Conservation (phyloP, 306 rosid genomes). For the Cicer chorassanicum region DNA sequence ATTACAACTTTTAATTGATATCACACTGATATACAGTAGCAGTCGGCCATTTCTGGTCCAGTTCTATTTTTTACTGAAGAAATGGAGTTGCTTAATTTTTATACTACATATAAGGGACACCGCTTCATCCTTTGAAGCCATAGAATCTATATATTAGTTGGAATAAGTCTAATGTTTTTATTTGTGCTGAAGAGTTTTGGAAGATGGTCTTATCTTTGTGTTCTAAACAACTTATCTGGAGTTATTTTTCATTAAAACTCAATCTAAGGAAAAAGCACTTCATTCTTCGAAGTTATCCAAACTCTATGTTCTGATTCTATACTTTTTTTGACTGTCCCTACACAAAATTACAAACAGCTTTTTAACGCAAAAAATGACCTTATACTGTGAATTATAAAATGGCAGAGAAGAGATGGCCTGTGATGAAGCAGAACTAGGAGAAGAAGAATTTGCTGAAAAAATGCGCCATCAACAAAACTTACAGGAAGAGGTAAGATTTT, state of each 20-base stretch:
- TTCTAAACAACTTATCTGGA: conserved; percentile 9
- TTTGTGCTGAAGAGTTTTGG: not conserved
- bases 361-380: conserved; percentile 23
- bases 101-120: too few species aligned
- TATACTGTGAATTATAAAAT: conserved; percentile 34
- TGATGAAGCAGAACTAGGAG: conserved; percentile 88
- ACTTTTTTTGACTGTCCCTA: not conserved
- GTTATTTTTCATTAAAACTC: not conserved
- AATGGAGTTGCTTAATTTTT: too few species aligned
- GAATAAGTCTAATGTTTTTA: not conserved
- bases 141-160: too few species aligned
- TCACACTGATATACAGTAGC: too few species aligned
- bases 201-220: not conserved
- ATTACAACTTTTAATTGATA: too few species aligned
- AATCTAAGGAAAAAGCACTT: not conserved
- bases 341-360: not conserved
- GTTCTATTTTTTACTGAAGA: too few species aligned
- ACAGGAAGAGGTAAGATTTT: conserved; percentile 62
- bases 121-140: too few species aligned
- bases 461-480: conserved; percentile 56
- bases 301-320: conserved; percentile 14
- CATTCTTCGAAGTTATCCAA: conserved; percentile 1
- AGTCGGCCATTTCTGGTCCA: too few species aligned
- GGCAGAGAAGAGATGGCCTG: conserved; percentile 88
- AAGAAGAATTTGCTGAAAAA: conserved; percentile 71